Conservation (phyloP, 2,329 filamentous ascomycete genomes). For the Xylaria hypoxylon region DNA sequence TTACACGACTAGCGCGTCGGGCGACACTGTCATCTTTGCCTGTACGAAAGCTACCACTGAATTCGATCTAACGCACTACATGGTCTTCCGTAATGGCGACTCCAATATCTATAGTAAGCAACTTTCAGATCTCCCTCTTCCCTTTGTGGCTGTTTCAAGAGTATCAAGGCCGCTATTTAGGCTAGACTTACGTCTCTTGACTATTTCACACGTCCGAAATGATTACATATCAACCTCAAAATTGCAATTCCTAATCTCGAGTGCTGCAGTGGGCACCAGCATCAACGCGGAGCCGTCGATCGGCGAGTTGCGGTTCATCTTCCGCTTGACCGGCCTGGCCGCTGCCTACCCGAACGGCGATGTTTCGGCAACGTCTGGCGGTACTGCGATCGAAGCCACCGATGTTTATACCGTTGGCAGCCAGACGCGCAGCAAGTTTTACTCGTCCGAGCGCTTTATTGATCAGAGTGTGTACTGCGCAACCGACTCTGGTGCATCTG, state of each 20-base stretch:
- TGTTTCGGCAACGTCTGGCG: slow-evolving; percentile 61
- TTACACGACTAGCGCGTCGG: slow-evolving; percentile 46
- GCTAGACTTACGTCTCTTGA: background rate
- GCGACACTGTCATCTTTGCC: slow-evolving; percentile 65
- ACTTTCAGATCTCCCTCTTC: background rate
- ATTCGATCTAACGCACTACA: slow-evolving; percentile 63
- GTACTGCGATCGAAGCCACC: slow-evolving; percentile 61
- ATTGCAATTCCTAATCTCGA: background rate
- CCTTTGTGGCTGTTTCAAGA: background rate
- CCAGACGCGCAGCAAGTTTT: slow-evolving; percentile 72
- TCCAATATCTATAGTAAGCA: slow-evolving; percentile 57
- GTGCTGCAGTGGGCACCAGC: slow-evolving; percentile 59
- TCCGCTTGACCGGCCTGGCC: slow-evolving; percentile 51
- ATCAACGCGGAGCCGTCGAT: slow-evolving; percentile 59
- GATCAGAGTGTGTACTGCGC: slow-evolving; percentile 68
- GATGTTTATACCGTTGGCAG: slow-evolving; percentile 62
- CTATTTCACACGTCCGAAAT: background rate
- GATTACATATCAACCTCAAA: background rate
- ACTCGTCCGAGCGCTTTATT: slow-evolving; percentile 70
- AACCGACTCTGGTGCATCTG: slow-evolving; percentile 47
- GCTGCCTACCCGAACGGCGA: slow-evolving; percentile 56
- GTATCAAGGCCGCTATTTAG: no score
- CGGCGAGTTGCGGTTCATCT: slow-evolving; percentile 66
- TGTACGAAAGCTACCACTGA: slow-evolving; percentile 60
- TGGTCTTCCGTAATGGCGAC: slow-evolving; percentile 62